phyloP scores from a whole-genome alignment of 1,139 yeast species.

The Maudiozyma humilis region DNA sequence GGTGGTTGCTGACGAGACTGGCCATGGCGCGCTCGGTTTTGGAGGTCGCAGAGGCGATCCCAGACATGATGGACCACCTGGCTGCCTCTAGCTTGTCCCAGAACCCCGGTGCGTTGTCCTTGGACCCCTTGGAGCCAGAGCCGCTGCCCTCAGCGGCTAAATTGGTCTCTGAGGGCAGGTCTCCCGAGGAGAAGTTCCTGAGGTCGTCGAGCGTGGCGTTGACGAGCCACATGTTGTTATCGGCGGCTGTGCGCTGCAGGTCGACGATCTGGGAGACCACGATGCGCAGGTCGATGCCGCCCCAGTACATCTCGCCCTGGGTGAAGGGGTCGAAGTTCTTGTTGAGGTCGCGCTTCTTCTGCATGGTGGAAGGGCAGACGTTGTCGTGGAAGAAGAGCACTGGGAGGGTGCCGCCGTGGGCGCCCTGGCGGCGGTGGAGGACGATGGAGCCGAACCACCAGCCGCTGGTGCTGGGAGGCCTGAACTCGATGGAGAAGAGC shows the following conservation, averaged over 20 bases:
- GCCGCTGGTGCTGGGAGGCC: slow-evolving; percentile 69
- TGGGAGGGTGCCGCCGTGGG: slow-evolving; percentile 54
- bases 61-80: slow-evolving; percentile 79
- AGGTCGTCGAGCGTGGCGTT: slow-evolving; percentile 77
- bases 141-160: slow-evolving; percentile 29
- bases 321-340: slow-evolving; percentile 71
- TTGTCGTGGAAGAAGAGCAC: slow-evolving; percentile 88
- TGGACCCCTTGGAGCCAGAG: slow-evolving; percentile 7
- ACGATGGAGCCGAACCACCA: slow-evolving; percentile 90
- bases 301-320: slow-evolving; percentile 66
- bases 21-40: slow-evolving; percentile 38
- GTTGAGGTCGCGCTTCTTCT: slow-evolving; percentile 45
- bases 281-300: slow-evolving; percentile 70
- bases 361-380: slow-evolving; percentile 65
- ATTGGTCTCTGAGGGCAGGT: neutral
- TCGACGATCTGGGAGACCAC: slow-evolving; percentile 48
- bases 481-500: slow-evolving; percentile 69
- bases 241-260: slow-evolving; percentile 61
- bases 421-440: slow-evolving; percentile 47
- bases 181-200: slow-evolving; percentile 53
- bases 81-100: slow-evolving; percentile 48
- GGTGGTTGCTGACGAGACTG: slow-evolving; percentile 22
- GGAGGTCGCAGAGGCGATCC: slow-evolving; percentile 74
- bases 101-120: slow-evolving; percentile 10
- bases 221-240: slow-evolving; percentile 61